These are phyloP conservation scores for Gossypioides kirkii DNA, from an alignment of 345 rosid genomes.

Conservation along the genomic window DNA sequence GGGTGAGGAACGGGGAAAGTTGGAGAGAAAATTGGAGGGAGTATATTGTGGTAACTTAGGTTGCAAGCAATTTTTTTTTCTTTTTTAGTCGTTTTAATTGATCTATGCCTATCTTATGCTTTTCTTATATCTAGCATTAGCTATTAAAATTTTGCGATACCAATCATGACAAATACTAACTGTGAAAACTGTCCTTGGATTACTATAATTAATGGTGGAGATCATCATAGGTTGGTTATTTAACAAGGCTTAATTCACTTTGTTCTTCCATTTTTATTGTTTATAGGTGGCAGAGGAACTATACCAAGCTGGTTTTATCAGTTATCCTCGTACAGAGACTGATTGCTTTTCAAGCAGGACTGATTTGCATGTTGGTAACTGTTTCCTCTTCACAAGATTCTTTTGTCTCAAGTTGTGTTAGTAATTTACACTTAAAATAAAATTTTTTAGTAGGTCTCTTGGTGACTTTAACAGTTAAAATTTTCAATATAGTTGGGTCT, in stretches of 20 bases:
- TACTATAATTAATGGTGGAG: neutral
- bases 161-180: neutral
- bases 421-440: neutral
- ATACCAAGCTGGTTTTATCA: slow-evolving; percentile 92
- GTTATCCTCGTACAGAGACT: slow-evolving; percentile 99
- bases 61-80: neutral
- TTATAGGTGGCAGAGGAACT: slow-evolving; percentile 94
- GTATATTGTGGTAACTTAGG: neutral
- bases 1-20: neutral
- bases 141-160: neutral
- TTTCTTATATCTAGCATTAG: neutral
- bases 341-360: slow-evolving; percentile 82
- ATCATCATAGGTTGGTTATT: neutral
- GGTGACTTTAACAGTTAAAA: neutral
- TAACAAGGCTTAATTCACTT: slow-evolving; percentile 1
- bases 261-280: slow-evolving; percentile 17
- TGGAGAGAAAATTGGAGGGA: neutral
- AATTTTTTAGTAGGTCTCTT: neutral
- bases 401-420: neutral
- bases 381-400: slow-evolving; percentile 14
- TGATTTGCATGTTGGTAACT: slow-evolving; percentile 79
- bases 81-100: neutral
- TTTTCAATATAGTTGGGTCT: neutral
- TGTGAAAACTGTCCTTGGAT: neutral
- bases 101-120: neutral